Evolutionary conservation across 495 filamentous ascomycete genomes (phyloP), one percentile per base, ranked within the genome.

Genomic region (Xylaria grammica): DNA sequence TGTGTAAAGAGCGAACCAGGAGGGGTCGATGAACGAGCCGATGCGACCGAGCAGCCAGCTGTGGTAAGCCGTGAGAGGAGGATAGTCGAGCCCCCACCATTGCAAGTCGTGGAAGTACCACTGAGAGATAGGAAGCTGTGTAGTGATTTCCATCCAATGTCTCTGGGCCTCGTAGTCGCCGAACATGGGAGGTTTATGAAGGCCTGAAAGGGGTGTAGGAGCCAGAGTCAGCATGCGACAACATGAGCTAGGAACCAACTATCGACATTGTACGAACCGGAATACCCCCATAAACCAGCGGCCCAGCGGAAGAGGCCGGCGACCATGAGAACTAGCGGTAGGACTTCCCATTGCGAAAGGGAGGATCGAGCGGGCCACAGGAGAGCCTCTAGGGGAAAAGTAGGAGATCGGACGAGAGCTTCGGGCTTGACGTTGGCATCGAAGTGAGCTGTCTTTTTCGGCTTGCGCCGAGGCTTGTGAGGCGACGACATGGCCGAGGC

Each of bases 51-150:
- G 77, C 10, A 95, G 72, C 95, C 93, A 97, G 81, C 93, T 97
- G 75, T 99, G 95, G 74, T 98, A 97, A 53, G 95, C 95, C 17
- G 95, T 98, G 81, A 99, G 85, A 34, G 95, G 95, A 45, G 95
- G 95, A 74, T 99, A 99, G 73, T 99, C 95, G 61, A 99, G 83
- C 0, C 95, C 95, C 95, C 95, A 99, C 87, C 96, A 99, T 68
- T 94, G 82, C 58, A 98, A 78, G 73, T 99, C 93, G 77, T 97
- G 92, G 72, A 94, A 96, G 75, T 99, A 98, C 96, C 95, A 99
- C 71, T 95, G 91, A 4, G 90, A 91, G 44, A 96, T 82, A 9
- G 95, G 96, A 4, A 99, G 82, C 63, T 95, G 87, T 15, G 85
- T 90, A 1, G 96, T 97, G 66, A 97, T 84, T 70, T 98, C 95